Base-by-base conservation (phyloP, 768 basidiomycete genomes). In the Boletus reticulatus region DNA sequence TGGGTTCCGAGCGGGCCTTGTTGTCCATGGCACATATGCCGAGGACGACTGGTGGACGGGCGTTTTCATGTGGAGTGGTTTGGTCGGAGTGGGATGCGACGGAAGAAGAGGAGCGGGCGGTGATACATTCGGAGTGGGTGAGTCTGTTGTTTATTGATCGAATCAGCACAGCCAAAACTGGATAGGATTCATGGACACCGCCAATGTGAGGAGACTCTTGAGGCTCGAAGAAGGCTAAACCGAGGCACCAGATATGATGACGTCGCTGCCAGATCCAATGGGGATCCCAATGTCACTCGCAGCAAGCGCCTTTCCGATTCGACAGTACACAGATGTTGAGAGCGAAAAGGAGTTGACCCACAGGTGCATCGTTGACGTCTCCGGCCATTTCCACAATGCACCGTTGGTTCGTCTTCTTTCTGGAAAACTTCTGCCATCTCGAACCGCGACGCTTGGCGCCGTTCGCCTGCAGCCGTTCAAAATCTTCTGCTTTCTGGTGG, bases 11-110 rank as follows among this genome's bases (percentile, higher is more conserved):
- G 53, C 94, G 79, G 2, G 94, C 94, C 73, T 98, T 98, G 69
- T 95, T 81, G 61, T 98, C 94, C 94, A 97, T 95, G 22, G 94
- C 92, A 64, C 94, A 96, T 37, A 98, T 86, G 16, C 94, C 94
- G 32, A 98, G 79, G 13, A 93, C 73, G 56, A 90, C 82, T 10
- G 84, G 82, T 9, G 80, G 72, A 60, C 75, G 70, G 54, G 73
- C 52, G n/a, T 57, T 42, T 48, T 83, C 73, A 57, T 72, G 71
- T 9, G 55, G 48, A 4, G 67, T 62, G 9, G 66, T 62, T 0
- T 67, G 44, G 50, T 81, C 76, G 1, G 85, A 84, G 60, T 81
- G 79, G 11, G 89, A 91, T 34, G 81, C 79, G 49, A 82, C 80
- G 13, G 89, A 89, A 0, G 89, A 88, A 4, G 84, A 84, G 7